These are phyloP conservation scores for Leishmania tropica DNA, from an alignment of 208 protist genomes.

Conservation along the genomic window DNA sequence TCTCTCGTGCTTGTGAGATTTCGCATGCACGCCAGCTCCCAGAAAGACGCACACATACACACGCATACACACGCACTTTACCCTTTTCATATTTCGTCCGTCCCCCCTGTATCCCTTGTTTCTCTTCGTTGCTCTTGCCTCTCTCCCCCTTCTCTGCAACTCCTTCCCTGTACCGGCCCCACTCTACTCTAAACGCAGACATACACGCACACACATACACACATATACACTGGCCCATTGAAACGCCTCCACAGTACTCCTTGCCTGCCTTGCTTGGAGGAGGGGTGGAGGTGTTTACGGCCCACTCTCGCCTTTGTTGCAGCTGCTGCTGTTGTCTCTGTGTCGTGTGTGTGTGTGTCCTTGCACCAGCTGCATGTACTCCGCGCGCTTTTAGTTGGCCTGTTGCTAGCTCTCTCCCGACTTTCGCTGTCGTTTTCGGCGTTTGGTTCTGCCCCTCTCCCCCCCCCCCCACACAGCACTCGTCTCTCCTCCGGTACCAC, in stretches of 20 bases:
- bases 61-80: not conserved
- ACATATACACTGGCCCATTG: not conserved
- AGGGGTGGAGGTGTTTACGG: not conserved
- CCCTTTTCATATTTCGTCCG: not conserved
- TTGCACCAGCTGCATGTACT: not conserved
- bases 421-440: not conserved
- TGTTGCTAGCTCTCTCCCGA: not conserved
- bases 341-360: not conserved
- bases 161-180: not conserved
- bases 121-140: not conserved
- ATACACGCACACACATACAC: not conserved
- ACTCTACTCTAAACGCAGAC: not conserved
- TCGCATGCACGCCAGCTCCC: not conserved
- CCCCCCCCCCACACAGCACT: too few species aligned
- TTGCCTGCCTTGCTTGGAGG: not conserved
- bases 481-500: not conserved
- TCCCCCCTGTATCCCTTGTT: not conserved
- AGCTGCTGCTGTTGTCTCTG: not conserved
- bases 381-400: not conserved
- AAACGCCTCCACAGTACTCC: not conserved
- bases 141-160: not conserved
- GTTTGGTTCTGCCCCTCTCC: not conserved
- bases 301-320: not conserved
- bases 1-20: not conserved
- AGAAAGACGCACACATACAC: not conserved